phyloP scores from a whole-genome alignment of 1,139 yeast species.

The Scheffersomyces segobiensis region DNA sequence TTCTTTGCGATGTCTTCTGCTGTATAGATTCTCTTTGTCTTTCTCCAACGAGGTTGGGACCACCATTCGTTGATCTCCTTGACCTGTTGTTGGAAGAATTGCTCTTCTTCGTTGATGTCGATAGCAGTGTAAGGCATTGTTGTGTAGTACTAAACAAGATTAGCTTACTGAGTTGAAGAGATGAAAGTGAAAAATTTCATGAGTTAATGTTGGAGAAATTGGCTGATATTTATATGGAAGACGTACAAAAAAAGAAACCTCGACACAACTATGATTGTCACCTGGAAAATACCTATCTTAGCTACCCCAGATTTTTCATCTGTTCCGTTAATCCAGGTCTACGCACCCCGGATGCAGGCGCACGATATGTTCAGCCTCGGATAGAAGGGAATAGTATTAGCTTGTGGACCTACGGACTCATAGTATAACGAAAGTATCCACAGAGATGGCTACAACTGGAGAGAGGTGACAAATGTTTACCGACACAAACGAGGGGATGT shows the following conservation, averaged over 20 bases:
- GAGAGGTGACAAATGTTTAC: background rate
- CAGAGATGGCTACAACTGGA: background rate
- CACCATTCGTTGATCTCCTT: conserved; percentile 84
- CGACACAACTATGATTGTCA: background rate
- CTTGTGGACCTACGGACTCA: background rate
- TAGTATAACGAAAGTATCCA: background rate
- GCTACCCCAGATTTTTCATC: background rate
- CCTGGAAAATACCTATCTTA: background rate
- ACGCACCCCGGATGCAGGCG: background rate
- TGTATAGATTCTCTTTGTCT: conserved; percentile 84
- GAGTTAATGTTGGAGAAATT: background rate
- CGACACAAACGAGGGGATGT: background rate
- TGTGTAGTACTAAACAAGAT: background rate
- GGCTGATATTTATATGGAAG: background rate
- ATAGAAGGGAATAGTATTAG: background rate
- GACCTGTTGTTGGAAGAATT: conserved; percentile 67
- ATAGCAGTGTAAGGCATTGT: conserved; percentile 54
- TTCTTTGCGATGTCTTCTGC: conserved; percentile 88
- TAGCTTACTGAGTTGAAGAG: background rate
- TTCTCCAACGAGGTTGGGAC: conserved; percentile 87
- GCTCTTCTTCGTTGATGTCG: conserved; percentile 62
- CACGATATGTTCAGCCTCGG: background rate
- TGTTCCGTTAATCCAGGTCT: background rate
- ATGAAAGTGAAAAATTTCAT: background rate
- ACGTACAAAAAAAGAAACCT: background rate